Evolutionary conservation across 495 filamentous ascomycete species (phyloP).

Genomic region (Filosporella fistucella): DNA sequence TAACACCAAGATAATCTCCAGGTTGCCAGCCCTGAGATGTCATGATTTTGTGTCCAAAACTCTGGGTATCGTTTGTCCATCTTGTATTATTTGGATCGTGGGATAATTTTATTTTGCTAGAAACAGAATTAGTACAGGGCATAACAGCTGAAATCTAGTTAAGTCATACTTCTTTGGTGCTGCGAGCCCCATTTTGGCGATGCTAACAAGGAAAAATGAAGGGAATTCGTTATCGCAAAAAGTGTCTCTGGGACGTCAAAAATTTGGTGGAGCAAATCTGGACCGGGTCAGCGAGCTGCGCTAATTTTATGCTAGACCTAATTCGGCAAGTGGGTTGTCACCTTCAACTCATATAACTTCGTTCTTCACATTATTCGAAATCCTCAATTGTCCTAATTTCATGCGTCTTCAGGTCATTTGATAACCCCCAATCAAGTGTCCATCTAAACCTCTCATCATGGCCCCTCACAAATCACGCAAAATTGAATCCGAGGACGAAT

Average conservation of each 20-base stretch:
- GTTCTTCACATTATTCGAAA: no score
- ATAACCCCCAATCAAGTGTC: no score
- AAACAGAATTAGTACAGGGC: constrained; percentile 16
- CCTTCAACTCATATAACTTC: not conserved
- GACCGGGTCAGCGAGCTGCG: constrained; percentile 5
- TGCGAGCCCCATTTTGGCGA: constrained; percentile 64
- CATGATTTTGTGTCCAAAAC: constrained; percentile 84
- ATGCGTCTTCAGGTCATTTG: no score
- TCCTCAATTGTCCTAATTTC: no score
- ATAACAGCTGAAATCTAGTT: constrained; percentile 15
- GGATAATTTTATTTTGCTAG: constrained; percentile 75
- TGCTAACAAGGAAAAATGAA: constrained; percentile 1
- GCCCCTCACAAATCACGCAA: constrained; percentile 13
- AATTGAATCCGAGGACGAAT: constrained; percentile 5
- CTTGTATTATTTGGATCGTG: constrained; percentile 90
- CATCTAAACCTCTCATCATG: constrained; percentile 5
- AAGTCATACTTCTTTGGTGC: constrained; percentile 59
- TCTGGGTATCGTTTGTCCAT: constrained; percentile 77
- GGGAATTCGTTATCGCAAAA: constrained; percentile 14
- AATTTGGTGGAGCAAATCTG: constrained; percentile 16
- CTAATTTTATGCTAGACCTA: no score
- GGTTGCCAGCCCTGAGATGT: constrained; percentile 86
- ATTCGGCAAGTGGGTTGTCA: not conserved
- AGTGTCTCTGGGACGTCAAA: constrained; percentile 6
- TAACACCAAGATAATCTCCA: constrained; percentile 71